Conservation (phyloP, 2,329 filamentous ascomycete species). For the Colletotrichum sp. region DNA sequence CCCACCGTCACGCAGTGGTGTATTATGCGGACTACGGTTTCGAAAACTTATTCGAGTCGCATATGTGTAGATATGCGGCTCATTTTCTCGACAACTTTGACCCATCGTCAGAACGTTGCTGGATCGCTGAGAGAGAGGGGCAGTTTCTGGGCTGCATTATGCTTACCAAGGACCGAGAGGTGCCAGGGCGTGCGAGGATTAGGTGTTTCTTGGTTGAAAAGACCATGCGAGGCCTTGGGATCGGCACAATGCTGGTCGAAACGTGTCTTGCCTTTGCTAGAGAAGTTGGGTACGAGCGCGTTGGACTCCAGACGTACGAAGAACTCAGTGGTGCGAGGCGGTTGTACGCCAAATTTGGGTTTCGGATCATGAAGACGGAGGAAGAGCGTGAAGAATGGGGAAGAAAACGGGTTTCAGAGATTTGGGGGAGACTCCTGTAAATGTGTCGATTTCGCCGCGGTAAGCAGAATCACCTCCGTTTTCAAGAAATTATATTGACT, state of each 20-base stretch:
- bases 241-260: slow-evolving; percentile 21
- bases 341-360: slow-evolving; percentile 26
- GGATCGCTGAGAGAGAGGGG: slow-evolving; percentile 28
- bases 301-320: slow-evolving; percentile 24
- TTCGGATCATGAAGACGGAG: not conserved
- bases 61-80: slow-evolving; percentile 24
- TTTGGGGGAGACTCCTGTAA: not conserved
- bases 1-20: slow-evolving; percentile 26
- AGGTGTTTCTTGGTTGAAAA: slow-evolving; percentile 29
- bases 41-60: slow-evolving; percentile 24
- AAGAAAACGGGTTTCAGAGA: not conserved
- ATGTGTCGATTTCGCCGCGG: not conserved
- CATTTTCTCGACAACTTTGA: slow-evolving; percentile 29
- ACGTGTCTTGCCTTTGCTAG: slow-evolving; percentile 24
- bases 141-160: slow-evolving; percentile 30
- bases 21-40: slow-evolving; percentile 25
- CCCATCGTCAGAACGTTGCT: slow-evolving; percentile 25
- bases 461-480: fast-evolving
- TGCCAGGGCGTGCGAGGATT: slow-evolving; percentile 21
- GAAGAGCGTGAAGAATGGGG: not conserved
- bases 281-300: slow-evolving; percentile 19
- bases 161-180: slow-evolving; percentile 21
- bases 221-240: slow-evolving; percentile 21
- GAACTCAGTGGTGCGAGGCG: slow-evolving; percentile 19
- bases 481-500: not conserved